These are phyloP conservation scores for Lizanozyma gosingica DNA, from an alignment of 1,139 yeast genomes.

Conservation along the genomic window DNA sequence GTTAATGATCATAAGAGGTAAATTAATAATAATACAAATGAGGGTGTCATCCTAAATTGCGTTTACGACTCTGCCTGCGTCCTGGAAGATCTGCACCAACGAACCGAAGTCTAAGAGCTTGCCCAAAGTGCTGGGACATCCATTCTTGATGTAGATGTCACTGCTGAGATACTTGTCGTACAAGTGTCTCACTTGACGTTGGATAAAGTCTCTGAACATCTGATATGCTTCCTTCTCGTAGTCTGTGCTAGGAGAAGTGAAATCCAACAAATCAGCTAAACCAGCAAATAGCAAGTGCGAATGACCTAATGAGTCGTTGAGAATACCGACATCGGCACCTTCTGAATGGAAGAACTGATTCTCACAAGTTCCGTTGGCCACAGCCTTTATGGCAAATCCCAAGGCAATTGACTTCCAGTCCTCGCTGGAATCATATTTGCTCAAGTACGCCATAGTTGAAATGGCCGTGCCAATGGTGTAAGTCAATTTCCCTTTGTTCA, in stretches of 20 bases:
- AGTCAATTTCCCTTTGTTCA: slow-evolving; percentile 26
- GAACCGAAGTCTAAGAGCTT: slow-evolving; percentile 10
- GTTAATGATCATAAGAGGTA: too few species aligned
- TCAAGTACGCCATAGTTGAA: slow-evolving; percentile 21
- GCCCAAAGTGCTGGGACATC: neutral
- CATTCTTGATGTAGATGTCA: neutral
- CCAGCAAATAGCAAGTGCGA: slow-evolving; percentile 19
- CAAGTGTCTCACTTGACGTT: slow-evolving; percentile 16
- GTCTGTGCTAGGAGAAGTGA: slow-evolving; percentile 10
- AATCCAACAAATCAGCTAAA: slow-evolving; percentile 13
- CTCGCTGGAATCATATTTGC: slow-evolving; percentile 9
- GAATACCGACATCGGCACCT: slow-evolving; percentile 15
- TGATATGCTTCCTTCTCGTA: slow-evolving; percentile 13
- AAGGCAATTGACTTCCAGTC: slow-evolving; percentile 12
- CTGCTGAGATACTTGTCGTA: slow-evolving; percentile 9
- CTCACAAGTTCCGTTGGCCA: slow-evolving; percentile 8
- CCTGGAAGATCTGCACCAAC: slow-evolving; percentile 16
- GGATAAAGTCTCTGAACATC: slow-evolving; percentile 12
- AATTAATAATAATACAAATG: too few species aligned
- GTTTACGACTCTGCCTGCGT: slow-evolving; percentile 11
- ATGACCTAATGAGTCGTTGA: slow-evolving; percentile 19
- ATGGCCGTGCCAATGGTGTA: slow-evolving; percentile 30
- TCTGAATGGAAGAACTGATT: slow-evolving; percentile 1
- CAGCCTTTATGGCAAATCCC: slow-evolving; percentile 8
- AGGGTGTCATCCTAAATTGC: slow-evolving; percentile 4